phyloP scores from a whole-genome alignment of 2,329 filamentous ascomycete species.

The Aureobasidium sp. region DNA sequence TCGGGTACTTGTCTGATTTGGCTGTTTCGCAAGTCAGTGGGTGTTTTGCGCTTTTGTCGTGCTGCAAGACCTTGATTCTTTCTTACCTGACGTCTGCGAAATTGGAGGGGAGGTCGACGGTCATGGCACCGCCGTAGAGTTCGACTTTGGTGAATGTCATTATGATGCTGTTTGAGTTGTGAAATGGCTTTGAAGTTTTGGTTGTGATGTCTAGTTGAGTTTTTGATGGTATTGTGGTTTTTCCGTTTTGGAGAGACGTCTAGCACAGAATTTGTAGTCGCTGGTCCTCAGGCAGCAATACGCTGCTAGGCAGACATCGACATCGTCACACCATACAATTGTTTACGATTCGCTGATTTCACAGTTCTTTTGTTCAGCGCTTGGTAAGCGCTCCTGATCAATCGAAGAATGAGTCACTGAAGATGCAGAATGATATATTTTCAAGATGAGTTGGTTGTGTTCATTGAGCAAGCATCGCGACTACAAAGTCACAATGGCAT shows the following conservation, averaged over 20 bases:
- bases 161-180: slow-evolving; percentile 29
- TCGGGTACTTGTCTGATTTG: slow-evolving; percentile 68
- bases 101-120: slow-evolving; percentile 56
- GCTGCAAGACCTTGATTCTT: not conserved
- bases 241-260: not conserved
- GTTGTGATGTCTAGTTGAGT: not conserved
- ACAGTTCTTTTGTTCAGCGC: not conserved
- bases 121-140: slow-evolving; percentile 66
- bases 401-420: not conserved
- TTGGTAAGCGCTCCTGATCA: not conserved
- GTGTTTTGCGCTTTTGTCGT: slow-evolving; percentile 1
- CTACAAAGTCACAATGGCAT: not conserved
- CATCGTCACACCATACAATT: not conserved
- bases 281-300: slow-evolving; percentile 4
- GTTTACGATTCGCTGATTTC: not conserved
- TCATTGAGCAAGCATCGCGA: not conserved
- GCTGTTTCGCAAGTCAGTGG: slow-evolving; percentile 33
- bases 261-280: slow-evolving; percentile 5
- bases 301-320: not conserved
- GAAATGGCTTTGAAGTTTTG: no score
- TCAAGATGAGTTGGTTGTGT: not conserved
- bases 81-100: slow-evolving; percentile 67
- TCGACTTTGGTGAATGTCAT: slow-evolving; percentile 49
- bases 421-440: not conserved
- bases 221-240: not conserved